Evolutionary conservation across 306 rosid species (phyloP).

Genomic region (Calophaca sinica): DNA sequence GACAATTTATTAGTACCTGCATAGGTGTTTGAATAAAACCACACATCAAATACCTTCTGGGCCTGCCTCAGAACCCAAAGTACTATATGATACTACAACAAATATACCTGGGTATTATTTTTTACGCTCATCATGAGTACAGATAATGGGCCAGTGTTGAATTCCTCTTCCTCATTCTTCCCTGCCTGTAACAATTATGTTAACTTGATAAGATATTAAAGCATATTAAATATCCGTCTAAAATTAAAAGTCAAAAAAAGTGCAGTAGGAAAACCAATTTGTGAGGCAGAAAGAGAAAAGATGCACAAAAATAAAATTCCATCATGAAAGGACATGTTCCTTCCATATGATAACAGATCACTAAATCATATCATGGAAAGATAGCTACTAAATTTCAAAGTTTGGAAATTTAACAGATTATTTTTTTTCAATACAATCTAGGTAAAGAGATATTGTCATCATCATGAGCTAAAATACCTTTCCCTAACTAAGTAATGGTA

Average conservation of each 20-base stretch:
- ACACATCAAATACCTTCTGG: neutral
- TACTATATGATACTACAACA: neutral
- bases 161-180: slow-evolving; percentile 90
- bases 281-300: no score
- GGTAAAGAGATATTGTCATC: neutral
- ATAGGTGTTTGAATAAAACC: neutral
- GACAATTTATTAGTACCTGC: slow-evolving; percentile 88
- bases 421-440: neutral
- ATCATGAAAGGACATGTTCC: neutral
- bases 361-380: no score
- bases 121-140: slow-evolving; percentile 96
- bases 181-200: slow-evolving; percentile 42
- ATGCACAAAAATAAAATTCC: neutral
- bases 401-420: no score
- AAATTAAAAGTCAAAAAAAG: neutral
- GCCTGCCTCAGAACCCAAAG: neutral
- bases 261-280: neutral
- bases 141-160: slow-evolving; percentile 90
- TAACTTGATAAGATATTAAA: neutral
- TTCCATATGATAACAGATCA: no score
- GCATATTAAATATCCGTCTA: neutral
- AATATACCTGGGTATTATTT: slow-evolving; percentile 82
- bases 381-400: no score
- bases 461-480: neutral
- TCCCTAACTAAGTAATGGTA: no score